Percentiles rank a stretch among this genome's conserved stretches.
phyloP scores from a whole-genome alignment of 495 filamentous ascomycete species.

The Tuber aestivum region DNA sequence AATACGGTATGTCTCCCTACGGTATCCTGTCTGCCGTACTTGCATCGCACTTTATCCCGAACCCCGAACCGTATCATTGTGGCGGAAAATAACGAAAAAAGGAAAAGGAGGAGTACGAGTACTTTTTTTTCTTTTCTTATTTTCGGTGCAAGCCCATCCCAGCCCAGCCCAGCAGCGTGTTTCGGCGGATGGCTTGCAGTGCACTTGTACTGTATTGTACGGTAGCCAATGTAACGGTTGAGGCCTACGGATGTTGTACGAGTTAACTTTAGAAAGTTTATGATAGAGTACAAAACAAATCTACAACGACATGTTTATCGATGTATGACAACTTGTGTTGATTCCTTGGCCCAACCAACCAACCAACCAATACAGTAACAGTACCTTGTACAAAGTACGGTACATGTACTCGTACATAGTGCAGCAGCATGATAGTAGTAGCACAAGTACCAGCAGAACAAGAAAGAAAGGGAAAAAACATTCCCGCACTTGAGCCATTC shows the following conservation, averaged over 20 bases:
- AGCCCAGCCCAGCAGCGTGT: background rate
- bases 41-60: background rate
- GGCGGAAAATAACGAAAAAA: background rate
- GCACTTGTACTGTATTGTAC: too few species aligned
- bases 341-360: background rate
- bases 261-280: too few species aligned
- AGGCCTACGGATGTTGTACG: background rate
- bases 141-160: background rate
- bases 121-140: too few species aligned
- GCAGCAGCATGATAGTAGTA: too few species aligned
- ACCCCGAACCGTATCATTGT: background rate
- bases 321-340: background rate
- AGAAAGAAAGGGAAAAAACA: background rate
- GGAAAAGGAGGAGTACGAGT: background rate
- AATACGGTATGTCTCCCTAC: too few species aligned
- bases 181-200: background rate
- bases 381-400: too few species aligned
- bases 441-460: background rate
- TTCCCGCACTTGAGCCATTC: background rate
- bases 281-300: background rate
- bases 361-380: too few species aligned
- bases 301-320: background rate
- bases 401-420: too few species aligned
- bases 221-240: background rate
- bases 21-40: background rate